Evolutionary conservation across 1,284 basidiomycete species (phyloP).

Genomic region (Boletellus deceptivus): DNA sequence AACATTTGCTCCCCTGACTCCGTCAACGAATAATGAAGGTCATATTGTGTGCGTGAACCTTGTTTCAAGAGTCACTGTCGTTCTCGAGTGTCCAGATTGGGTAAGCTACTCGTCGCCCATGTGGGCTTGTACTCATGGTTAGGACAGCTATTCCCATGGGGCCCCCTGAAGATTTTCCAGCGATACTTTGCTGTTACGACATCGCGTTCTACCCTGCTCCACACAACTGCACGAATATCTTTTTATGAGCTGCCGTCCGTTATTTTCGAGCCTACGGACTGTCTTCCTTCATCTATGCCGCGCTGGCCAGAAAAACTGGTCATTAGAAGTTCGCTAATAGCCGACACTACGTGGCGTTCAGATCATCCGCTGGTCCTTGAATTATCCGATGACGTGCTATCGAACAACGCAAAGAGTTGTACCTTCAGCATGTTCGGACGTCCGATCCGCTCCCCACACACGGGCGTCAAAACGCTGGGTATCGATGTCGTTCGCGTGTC

Average conservation of each 20-base stretch:
- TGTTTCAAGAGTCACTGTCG: constrained; percentile 6
- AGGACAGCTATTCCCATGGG: constrained; percentile 10
- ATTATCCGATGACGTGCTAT: constrained; percentile 16
- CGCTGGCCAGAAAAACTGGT: constrained; percentile 18
- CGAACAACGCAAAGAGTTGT: constrained; percentile 2
- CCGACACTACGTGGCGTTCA: constrained; percentile 18
- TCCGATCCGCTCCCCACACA: background rate
- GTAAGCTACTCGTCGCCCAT: constrained; percentile 10
- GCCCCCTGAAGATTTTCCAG: constrained; percentile 15
- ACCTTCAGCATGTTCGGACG: constrained; percentile 21
- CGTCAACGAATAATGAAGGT: constrained; percentile 3
- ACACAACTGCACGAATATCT: constrained; percentile 7
- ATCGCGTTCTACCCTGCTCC: background rate
- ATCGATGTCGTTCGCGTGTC: constrained; percentile 16
- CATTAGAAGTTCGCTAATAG: constrained; percentile 6
- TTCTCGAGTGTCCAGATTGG: constrained; percentile 18
- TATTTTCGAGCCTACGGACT: constrained; percentile 10
- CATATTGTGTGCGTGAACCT: constrained; percentile 25
- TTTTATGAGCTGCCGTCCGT: constrained; percentile 21
- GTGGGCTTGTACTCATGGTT: constrained; percentile 6
- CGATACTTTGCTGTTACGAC: constrained; percentile 12
- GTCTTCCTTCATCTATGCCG: background rate
- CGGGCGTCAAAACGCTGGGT: background rate
- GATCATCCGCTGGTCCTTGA: constrained; percentile 7
- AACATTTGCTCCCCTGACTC: constrained; percentile 6